phyloP scores from a whole-genome alignment of 345 rosid species.

The Erucastrum elatum region DNA sequence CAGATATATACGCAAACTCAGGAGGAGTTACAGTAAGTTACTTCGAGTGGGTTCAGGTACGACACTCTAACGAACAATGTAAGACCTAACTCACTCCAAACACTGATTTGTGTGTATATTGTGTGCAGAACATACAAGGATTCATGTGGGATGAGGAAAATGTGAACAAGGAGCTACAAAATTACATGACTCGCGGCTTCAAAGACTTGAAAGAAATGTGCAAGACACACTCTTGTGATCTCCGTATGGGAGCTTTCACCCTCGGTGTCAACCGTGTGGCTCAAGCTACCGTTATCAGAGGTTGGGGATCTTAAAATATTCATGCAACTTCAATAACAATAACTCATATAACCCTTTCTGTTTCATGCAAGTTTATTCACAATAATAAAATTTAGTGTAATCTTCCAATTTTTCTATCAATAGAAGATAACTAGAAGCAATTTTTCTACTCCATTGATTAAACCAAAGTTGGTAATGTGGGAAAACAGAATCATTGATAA shows the following conservation, averaged over 20 bases:
- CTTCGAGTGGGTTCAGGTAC: conserved; percentile 99
- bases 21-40: conserved; percentile 98
- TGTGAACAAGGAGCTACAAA: conserved; percentile 60
- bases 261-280: conserved; percentile 96
- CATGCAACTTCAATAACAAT: neutral
- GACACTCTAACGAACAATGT: neutral
- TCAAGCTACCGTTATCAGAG: conserved; percentile 79
- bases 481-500: conserved; percentile 17
- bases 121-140: neutral
- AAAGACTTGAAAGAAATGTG: conserved; percentile 53
- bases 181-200: conserved; percentile 84
- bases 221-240: conserved; percentile 60
- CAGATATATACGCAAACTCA: conserved; percentile 90
- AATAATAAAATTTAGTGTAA: neutral
- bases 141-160: neutral
- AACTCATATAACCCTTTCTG: neutral
- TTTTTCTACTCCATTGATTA: conserved; percentile 6
- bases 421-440: neutral
- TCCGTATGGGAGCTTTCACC: conserved; percentile 98
- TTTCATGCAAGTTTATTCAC: conserved; percentile 3
- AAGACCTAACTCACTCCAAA: neutral
- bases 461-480: conserved; percentile 4
- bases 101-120: neutral
- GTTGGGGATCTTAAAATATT: conserved; percentile 75
- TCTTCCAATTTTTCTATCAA: neutral